Percentiles rank a stretch among this genome's conserved stretches.
Conservation (phyloP, 192 early-diverging fungal species). For the Diversispora eburnea region DNA sequence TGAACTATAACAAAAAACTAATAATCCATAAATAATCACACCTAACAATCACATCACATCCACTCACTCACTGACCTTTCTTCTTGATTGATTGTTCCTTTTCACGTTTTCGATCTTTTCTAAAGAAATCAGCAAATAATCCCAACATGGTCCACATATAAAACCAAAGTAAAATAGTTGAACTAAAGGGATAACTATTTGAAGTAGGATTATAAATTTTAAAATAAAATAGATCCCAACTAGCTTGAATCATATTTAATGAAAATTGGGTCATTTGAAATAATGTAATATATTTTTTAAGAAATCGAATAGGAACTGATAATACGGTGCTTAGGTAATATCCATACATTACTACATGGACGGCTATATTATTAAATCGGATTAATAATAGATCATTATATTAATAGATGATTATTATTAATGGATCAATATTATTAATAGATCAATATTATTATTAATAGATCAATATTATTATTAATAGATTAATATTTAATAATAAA, state of each 20-base stretch:
- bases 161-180: slow-evolving; percentile 52
- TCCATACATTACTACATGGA: slow-evolving; percentile 68
- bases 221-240: slow-evolving; percentile 42
- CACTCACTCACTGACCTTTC: neutral
- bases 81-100: slow-evolving; percentile 20
- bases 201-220: slow-evolving; percentile 28
- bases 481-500: slow-evolving; percentile 19
- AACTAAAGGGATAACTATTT: slow-evolving; percentile 46
- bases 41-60: too few species aligned
- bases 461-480: too few species aligned
- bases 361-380: slow-evolving; percentile 45
- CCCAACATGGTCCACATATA: slow-evolving; percentile 69
- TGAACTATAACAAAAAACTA: too few species aligned
- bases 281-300: slow-evolving; percentile 60
- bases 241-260: slow-evolving; percentile 55
- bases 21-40: too few species aligned
- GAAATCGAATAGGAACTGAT: slow-evolving; percentile 52
- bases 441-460: too few species aligned
- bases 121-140: slow-evolving; percentile 61
- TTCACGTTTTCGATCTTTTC: slow-evolving; percentile 43
- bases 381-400: slow-evolving; percentile 36
- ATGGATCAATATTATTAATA: too few species aligned
- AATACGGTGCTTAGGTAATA: slow-evolving; percentile 57
- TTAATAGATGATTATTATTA: too few species aligned
- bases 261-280: slow-evolving; percentile 68